Conservation (phyloP, 1,284 basidiomycete species). For the Cryptococcus sp. region DNA sequence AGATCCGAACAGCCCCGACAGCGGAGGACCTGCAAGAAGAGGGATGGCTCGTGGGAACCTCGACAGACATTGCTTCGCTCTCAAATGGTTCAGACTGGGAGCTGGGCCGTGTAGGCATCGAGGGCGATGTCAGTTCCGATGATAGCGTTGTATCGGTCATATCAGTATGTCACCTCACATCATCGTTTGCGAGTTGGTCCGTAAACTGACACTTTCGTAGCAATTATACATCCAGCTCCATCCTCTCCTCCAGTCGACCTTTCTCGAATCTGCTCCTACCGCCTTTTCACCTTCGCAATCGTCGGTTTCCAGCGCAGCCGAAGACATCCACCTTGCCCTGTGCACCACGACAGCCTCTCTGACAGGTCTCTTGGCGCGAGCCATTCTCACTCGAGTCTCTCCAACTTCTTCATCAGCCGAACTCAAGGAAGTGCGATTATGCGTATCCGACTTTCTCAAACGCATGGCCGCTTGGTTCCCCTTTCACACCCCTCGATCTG, state of each 20-base stretch:
- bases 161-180: slow-evolving; percentile 21
- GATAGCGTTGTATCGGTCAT: slow-evolving; percentile 24
- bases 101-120: slow-evolving; percentile 19
- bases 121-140: slow-evolving; percentile 13
- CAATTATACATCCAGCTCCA: slow-evolving; percentile 61
- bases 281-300: slow-evolving; percentile 65
- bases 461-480: slow-evolving; percentile 80
- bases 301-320: slow-evolving; percentile 17
- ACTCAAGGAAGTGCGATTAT: slow-evolving; percentile 19
- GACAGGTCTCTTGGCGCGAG: slow-evolving; percentile 66
- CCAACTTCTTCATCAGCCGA: slow-evolving; percentile 4
- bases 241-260: slow-evolving; percentile 72
- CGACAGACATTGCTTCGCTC: slow-evolving; percentile 5
- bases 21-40: slow-evolving; percentile 16
- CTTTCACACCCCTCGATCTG: slow-evolving; percentile 55
- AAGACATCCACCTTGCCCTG: slow-evolving; percentile 61
- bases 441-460: slow-evolving; percentile 39
- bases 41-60: slow-evolving; percentile 19
- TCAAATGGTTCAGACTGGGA: slow-evolving; percentile 23
- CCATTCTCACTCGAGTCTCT: slow-evolving; percentile 50
- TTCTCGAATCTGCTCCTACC: slow-evolving; percentile 78
- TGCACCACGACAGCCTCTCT: slow-evolving; percentile 66
- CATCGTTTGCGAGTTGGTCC: slow-evolving; percentile 6
- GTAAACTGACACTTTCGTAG: slow-evolving; percentile 20
- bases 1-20: slow-evolving; percentile 8